Evolutionary conservation across 345 rosid species (phyloP), one percentile per base, ranked within the genome.

Genomic region (Corymbia maculata): DNA sequence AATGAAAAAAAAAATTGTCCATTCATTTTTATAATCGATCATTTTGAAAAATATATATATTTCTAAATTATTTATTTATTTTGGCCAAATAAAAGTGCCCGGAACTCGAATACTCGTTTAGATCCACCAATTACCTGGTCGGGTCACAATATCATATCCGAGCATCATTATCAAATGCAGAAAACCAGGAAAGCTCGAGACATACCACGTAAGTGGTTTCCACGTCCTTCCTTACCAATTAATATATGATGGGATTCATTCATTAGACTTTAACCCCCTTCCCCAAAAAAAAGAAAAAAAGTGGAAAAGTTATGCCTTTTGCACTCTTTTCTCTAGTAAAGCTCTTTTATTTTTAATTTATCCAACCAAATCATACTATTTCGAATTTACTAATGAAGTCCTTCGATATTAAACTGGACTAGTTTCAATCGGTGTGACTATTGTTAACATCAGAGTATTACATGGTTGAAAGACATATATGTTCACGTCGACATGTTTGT

Each of bases 121-220:
- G 52, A 51, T 51, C 16, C 1, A 51, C 13, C 52, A 51, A 51
- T 51, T 51, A 14, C 52, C 13, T 51, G 1, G 13, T 51, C 17
- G 36, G 36, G n/a, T n/a, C 9, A 64, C 36, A 1, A 2, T 64
- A 6, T 13, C 8, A 64, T 64, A 0, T 3, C 6, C 1, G 17
- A n/a, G 4, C 36, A 13, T 64, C 75, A n/a, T n/a, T 64, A 64
- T 64, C 75, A 13, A 13, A n/a, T 6, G 36, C n/a, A 28, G n/a
- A n/a, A 64, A n/a, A 64, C 13, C 36, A 6, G 75, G 75, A 13
- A 64, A 64, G n/a, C 75, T 3, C 36, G 17, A 0, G 16, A n/a
- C 75, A n/a, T 3, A 16, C 36, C 75, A 64, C 75, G 75, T 64
- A 7, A n/a, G 75, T 64, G 75, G 75, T n/a, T 64, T 64, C 75